Base-by-base conservation (phyloP, 2,329 filamentous ascomycete species). In the Hypoxylon sp. region DNA sequence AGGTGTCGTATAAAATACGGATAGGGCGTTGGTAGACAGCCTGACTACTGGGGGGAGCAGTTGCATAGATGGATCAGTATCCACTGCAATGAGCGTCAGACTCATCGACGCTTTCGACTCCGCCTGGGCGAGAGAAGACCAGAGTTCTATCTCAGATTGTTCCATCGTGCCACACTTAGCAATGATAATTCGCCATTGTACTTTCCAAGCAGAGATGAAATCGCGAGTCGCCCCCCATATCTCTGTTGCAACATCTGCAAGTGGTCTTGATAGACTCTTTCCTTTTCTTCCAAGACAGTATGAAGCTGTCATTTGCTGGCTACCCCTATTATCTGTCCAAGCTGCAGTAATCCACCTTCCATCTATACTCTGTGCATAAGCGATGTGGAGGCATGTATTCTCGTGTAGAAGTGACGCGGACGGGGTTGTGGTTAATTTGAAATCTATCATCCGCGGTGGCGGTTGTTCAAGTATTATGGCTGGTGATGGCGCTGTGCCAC, bases 261-360 rank as follows among this genome's bases (percentile, higher is more conserved):
- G 87, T 1, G 82, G 76, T 13, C 83, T 85, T 6, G 86, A 82
- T 2, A 86, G 76, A 1, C 83, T 77, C 60, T 85, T 83, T 72
- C 86, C 83, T 79, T 88, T 85, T 67, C 90, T 83, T 14, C 88
- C 83, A 48, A 95, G 81, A 73, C 91, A 93, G 78, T 94, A 95
- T 0, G 92, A 91, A 0, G 90, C 87, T 14, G 87, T 92, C 71
- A 90, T 88, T 77, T 94, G 92, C 67, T 92, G 88, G 65, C 87
- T 88, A 1, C 93, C 93, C 26, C 87, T 87, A 72, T 90, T 93
- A 76, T 97, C 92, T 1, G 91, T 93, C 93, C 93, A 97, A 0
- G 91, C 91, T 5, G 89, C 91, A 11, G 90, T 91, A 39, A 96
- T 82, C 94, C 94, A 97, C 8, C 90, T 84, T 19, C 91, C 88